Base-by-base conservation (phyloP, 805 yeast species). In the Wickerhamomyces strasburgensis region DNA sequence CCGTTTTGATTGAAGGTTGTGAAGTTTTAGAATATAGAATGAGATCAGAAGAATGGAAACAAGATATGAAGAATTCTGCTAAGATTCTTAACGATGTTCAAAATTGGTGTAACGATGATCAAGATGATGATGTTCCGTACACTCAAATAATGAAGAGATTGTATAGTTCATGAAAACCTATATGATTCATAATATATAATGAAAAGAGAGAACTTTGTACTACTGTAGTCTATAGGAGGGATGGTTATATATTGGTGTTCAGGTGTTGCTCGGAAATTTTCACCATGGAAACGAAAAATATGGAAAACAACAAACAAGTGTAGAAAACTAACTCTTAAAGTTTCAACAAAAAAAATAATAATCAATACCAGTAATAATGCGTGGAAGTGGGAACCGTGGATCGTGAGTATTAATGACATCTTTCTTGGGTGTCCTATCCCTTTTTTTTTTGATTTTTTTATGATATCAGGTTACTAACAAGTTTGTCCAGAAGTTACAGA, bases 1-100 rank as follows among this genome's bases (percentile, higher is more conserved):
- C 30, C 3, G 69, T 88, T 5, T 57, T 87, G 27, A 68, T 88
- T 24, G 96, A 87, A 58, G 80, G 87, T 16, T 86, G 96, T 57
- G 95, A 85, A 51, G 58, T 66, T 3, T 62, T 86, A 31, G 80
- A 80, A 51, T 54, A 62, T 14, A 65, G 79, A 40, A 68, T 86
- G 64, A 66, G 73, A 40, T 65, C 72, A 33, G 81, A 80, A 39
- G 88, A 85, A 48, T 57, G 68, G 44, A 68, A 63, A 34, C 58
- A 83, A 49, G 85, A 80, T 49, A 64, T 67, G 45, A 68, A 65
- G 14, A 72, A 73, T 11, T 73, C 83, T n/a, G 64, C 68, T 18
- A 60, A 69, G 14, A 75, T 84, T 14, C 67, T 81, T 36, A 60
- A 66, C 14, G 95, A 86, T 54, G 73, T 86, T 41, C 60, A 68